Evolutionary conservation across 2,329 filamentous ascomycete species (phyloP).

Genomic region (Fusarium guadeloupense): DNA sequence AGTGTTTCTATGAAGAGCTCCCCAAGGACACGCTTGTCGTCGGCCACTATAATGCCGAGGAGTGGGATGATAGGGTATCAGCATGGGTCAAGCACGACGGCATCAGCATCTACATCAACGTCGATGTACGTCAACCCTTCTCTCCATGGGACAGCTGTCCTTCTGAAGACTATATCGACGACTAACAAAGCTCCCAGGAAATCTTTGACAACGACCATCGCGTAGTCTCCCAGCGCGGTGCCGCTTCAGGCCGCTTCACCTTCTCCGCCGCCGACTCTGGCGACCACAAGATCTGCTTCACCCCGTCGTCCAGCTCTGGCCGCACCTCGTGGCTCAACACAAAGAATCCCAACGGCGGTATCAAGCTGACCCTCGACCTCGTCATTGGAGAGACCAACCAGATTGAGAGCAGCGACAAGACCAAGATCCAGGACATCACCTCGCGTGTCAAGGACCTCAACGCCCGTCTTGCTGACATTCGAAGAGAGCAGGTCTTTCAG

Average conservation of each 20-base stretch:
- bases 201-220: constrained; percentile 98
- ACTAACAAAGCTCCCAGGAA: constrained; percentile 65
- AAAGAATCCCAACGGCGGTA: constrained; percentile 73
- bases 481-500: constrained; percentile 96
- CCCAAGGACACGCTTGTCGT: constrained; percentile 97
- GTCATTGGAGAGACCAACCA: constrained; percentile 93
- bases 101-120: constrained; percentile 87
- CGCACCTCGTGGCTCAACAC: constrained; percentile 76
- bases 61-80: constrained; percentile 77
- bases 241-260: constrained; percentile 83
- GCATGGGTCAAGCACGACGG: constrained; percentile 77
- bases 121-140: constrained; percentile 69
- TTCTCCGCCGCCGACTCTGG: constrained; percentile 95
- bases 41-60: constrained; percentile 87
- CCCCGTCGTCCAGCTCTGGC: constrained; percentile 77
- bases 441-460: constrained; percentile 91
- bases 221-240: constrained; percentile 86
- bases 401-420: constrained; percentile 93
- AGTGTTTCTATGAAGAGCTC: constrained; percentile 98
- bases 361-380: constrained; percentile 87
- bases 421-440: constrained; percentile 89
- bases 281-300: constrained; percentile 96
- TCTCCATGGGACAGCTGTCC: constrained; percentile 4
- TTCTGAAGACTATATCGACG: not conserved
- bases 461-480: constrained; percentile 84